Base-by-base conservation (phyloP, 768 basidiomycete species). In the Boletus tomentosulus region DNA sequence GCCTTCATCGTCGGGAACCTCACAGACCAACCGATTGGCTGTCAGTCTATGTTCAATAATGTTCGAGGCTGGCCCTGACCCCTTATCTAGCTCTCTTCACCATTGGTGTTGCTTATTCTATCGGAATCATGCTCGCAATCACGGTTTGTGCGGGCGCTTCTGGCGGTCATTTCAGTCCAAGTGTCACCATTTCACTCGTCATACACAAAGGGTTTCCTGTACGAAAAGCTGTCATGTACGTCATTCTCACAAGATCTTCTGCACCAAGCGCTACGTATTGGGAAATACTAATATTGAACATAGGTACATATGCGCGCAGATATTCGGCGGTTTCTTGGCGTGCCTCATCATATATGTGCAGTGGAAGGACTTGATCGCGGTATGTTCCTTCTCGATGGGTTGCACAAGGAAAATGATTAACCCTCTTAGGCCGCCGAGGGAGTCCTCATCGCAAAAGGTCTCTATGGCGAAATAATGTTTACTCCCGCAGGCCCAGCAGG, bases 241-340 rank as follows among this genome's bases (percentile, higher is more conserved):
- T 62, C n/a, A 16, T 12, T 39, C 13, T 56, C 53, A 37, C 60
- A 45, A 16, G 57, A 57, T 53, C 48, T 38, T 53, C 46, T 43
- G 10, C 60, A 4, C 8, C 10, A 8, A 1, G 33, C 4, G 33
- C 30, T n/a, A 22, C 8, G 24, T 24, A 49, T 50, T 38, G 13
- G 22, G 37, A 41, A 50, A 33, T 19, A 56, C 62, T 41, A 57
- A 71, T 34, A 19, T 31, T 15, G 10, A 46, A 33, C n/a, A 10
- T 24, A 86, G 85, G 67, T 88, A 86, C 62, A 84, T 87, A 54
- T 39, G 78, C 12, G 79, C 84, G 0, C 87, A 90, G 62, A 75
- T 86, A 56, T 57, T 86, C 4, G 88, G 86, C 5, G 82, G 77
- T 12, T 86, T 83, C 57, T 66, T 87, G 56, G 87, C 83, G 0